phyloP scores from a whole-genome alignment of 1,284 basidiomycete genomes.

The Tylopilus sp. region DNA sequence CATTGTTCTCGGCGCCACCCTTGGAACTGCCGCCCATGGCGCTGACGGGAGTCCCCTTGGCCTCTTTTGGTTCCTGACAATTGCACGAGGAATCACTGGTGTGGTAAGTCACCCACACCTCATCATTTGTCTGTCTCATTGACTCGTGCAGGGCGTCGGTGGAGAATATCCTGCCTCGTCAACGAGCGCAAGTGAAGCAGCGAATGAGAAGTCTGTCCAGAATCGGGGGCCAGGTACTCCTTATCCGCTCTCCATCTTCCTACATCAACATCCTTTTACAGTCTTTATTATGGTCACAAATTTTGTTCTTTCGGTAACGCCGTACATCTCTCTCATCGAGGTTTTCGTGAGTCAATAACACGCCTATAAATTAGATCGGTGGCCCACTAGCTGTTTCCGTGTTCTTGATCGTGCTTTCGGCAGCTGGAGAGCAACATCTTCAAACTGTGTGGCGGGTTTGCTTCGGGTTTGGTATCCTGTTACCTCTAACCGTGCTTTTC shows the following conservation, averaged over 20 bases:
- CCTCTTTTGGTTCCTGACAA: conserved; percentile 76
- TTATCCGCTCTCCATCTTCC: conserved; percentile 1
- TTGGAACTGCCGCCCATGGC: conserved; percentile 72
- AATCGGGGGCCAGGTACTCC: conserved; percentile 58
- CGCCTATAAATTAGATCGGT: conserved; percentile 48
- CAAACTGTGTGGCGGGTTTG: conserved; percentile 75
- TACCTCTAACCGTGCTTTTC: conserved; percentile 69
- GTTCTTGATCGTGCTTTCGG: conserved; percentile 71
- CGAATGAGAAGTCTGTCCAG: conserved; percentile 66
- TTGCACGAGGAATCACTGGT: conserved; percentile 71
- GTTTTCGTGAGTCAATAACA: conserved; percentile 13
- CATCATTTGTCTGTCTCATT: background rate
- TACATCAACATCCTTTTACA: conserved; percentile 11
- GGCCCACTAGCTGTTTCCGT: conserved; percentile 69
- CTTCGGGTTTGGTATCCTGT: conserved; percentile 69
- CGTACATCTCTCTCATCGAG: background rate
- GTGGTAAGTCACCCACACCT: conserved; percentile 45
- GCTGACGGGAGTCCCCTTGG: conserved; percentile 56
- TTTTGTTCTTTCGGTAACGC: conserved; percentile 54
- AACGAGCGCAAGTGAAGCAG: conserved; percentile 66
- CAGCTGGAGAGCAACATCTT: conserved; percentile 63
- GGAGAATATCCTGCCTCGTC: conserved; percentile 78
- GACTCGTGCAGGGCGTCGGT: conserved; percentile 55
- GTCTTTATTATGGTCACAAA: conserved; percentile 79
- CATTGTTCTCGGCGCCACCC: conserved; percentile 70